Evolutionary conservation across 2,329 filamentous ascomycete species (phyloP).

Genomic region (Beauveria asiatica): DNA sequence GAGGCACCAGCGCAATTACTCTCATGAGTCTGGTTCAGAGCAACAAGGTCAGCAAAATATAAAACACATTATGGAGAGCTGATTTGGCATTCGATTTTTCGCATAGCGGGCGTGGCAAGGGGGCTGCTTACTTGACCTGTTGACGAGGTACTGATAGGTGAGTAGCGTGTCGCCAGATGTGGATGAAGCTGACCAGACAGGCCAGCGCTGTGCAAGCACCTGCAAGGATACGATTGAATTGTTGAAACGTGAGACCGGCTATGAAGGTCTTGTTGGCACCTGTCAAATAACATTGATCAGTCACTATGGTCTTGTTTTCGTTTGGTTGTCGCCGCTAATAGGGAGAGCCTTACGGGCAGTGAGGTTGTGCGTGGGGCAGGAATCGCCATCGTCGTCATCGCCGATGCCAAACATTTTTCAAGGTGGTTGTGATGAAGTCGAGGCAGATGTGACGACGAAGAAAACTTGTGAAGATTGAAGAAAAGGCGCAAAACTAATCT

Average conservation of each 20-base stretch:
- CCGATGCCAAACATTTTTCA: conserved; percentile 4
- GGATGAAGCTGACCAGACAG: conserved; percentile 19
- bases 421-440: not conserved
- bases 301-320: not conserved
- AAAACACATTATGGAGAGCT: not conserved
- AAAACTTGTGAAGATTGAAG: not conserved
- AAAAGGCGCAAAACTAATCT: not conserved
- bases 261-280: conserved; percentile 7
- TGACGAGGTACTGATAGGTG: conserved; percentile 32
- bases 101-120: not conserved
- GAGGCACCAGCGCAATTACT: conserved; percentile 31
- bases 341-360: conserved; percentile 4
- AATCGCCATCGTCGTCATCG: conserved; percentile 9
- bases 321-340: not conserved
- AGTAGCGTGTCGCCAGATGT: conserved; percentile 28
- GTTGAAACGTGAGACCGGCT: conserved; percentile 12
- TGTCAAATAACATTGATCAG: not conserved
- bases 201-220: conserved; percentile 25
- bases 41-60: not conserved
- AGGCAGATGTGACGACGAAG: too few species aligned
- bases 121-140: conserved; percentile 28
- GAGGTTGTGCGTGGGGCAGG: conserved; percentile 8
- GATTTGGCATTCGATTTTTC: not conserved
- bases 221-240: conserved; percentile 28
- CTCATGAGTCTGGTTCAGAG: conserved; percentile 28